A percentile compares a stretch with the other conserved stretches of the same genome.
These are phyloP conservation scores for Spergularia marina DNA, from an alignment of 148 eudicot species.

Conservation along the genomic window DNA sequence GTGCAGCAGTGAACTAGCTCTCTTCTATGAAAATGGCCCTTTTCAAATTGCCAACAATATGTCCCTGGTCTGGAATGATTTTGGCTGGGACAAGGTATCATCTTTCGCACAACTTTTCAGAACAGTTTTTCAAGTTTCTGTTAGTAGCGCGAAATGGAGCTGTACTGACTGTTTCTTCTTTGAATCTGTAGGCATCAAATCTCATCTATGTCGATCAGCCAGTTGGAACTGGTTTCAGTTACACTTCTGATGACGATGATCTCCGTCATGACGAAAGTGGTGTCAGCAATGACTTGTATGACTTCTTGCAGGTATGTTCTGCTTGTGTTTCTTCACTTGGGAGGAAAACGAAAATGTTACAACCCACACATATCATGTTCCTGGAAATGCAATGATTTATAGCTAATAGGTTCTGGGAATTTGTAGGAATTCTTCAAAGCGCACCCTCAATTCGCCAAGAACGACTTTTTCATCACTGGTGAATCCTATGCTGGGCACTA, in stretches of 20 bases:
- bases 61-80: conserved; percentile 64
- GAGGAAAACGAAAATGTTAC: too few species aligned
- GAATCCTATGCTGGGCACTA: conserved; percentile 95
- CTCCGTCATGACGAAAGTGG: conserved; percentile 55
- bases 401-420: not conserved
- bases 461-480: conserved; percentile 79
- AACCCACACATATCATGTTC: not conserved
- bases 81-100: conserved; percentile 80
- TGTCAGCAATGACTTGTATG: conserved; percentile 65
- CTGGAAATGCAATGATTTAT: not conserved
- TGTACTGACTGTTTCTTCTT: not conserved
- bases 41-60: conserved; percentile 52
- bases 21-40: conserved; percentile 88
- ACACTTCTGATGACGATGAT: conserved; percentile 48
- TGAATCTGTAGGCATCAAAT: conserved; percentile 54
- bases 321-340: not conserved
- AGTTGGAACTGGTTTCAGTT: conserved; percentile 80
- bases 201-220: conserved; percentile 83
- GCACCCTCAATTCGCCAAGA: conserved; percentile 65
- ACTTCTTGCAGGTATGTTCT: conserved; percentile 73
- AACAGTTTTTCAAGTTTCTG: too few species aligned
- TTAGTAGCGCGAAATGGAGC: too few species aligned
- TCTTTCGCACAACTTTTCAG: not conserved
- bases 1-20: conserved; percentile 69
- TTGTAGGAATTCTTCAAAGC: conserved; percentile 64